These are phyloP conservation scores for Dactylellina parvicollis DNA, from an alignment of 2,329 filamentous ascomycete species.

Conservation along the genomic window DNA sequence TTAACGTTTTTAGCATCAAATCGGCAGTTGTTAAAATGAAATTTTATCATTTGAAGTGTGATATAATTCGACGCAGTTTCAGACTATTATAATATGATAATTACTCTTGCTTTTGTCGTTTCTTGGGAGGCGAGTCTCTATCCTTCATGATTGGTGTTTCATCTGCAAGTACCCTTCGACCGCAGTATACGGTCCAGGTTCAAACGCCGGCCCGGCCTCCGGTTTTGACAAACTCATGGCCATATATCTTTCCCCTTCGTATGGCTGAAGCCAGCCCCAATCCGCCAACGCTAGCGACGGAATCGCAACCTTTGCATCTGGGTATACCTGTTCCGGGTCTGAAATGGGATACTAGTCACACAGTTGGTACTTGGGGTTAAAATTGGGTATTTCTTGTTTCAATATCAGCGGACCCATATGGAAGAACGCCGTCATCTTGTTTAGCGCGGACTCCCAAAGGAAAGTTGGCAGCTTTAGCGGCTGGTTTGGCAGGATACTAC, in stretches of 20 bases:
- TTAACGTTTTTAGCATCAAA: no score
- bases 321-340: background rate
- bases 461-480: slow-evolving; percentile 60
- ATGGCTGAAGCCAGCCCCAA: slow-evolving; percentile 61
- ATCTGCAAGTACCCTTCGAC: slow-evolving; percentile 38
- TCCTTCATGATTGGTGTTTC: slow-evolving; percentile 13
- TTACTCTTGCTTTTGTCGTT: background rate
- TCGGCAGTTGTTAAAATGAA: no score
- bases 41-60: no score
- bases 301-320: slow-evolving; percentile 6
- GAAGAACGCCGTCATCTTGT: slow-evolving; percentile 63
- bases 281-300: slow-evolving; percentile 51
- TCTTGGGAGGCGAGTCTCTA: no score
- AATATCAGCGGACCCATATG: slow-evolving; percentile 61
- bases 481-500: slow-evolving; percentile 59
- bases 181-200: slow-evolving; percentile 59
- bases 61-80: no score
- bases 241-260: slow-evolving; percentile 45
- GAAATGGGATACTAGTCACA: slow-evolving; percentile 5
- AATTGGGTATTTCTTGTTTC: slow-evolving; percentile 55
- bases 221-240: slow-evolving; percentile 54
- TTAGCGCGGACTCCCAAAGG: slow-evolving; percentile 61
- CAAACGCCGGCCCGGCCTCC: slow-evolving; percentile 56
- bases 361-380: no score
- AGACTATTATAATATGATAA: no score